Evolutionary conservation across 2,329 filamentous ascomycete genomes (phyloP).

Genomic region (Penicillium glabrum): DNA sequence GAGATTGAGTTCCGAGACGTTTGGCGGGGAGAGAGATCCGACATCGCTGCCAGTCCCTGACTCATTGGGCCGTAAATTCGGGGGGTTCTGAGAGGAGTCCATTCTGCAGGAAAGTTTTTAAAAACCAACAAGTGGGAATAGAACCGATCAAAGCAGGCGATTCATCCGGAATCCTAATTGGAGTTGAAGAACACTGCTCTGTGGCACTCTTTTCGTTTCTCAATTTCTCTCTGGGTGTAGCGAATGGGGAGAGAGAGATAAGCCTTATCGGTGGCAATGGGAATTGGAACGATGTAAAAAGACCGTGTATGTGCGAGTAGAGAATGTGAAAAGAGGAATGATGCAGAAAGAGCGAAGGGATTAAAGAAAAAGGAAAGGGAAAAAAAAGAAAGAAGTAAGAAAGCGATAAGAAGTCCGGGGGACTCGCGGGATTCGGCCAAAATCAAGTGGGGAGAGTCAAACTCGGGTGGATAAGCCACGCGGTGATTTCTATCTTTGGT

Average conservation of each 20-base stretch:
- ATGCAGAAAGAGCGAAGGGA: neutral
- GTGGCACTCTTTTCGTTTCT: neutral
- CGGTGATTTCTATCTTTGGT: neutral
- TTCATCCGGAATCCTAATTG: neutral
- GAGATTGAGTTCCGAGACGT: neutral
- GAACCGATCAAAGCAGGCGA: neutral
- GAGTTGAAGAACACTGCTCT: neutral
- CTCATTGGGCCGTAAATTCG: neutral
- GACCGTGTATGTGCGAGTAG: constrained; percentile 8
- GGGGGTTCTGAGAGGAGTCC: neutral
- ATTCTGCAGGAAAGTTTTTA: neutral
- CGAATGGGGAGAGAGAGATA: constrained; percentile 12
- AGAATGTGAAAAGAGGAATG: constrained; percentile 6
- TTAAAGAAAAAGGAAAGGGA: constrained; percentile 1
- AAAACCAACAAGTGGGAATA: neutral
- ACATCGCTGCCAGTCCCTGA: neutral
- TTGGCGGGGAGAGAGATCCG: neutral
- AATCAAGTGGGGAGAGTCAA: neutral
- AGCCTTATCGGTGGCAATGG: constrained; percentile 9
- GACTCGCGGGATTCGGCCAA: neutral
- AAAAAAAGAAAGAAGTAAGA: constrained; percentile 4
- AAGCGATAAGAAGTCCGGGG: constrained; percentile 19
- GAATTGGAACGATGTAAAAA: neutral
- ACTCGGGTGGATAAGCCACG: neutral
- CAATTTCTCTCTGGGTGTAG: neutral